Evolutionary conservation across 345 rosid species (phyloP), one percentile per base, ranked within the genome.

Genomic region (Sisymbrium altissimum): DNA sequence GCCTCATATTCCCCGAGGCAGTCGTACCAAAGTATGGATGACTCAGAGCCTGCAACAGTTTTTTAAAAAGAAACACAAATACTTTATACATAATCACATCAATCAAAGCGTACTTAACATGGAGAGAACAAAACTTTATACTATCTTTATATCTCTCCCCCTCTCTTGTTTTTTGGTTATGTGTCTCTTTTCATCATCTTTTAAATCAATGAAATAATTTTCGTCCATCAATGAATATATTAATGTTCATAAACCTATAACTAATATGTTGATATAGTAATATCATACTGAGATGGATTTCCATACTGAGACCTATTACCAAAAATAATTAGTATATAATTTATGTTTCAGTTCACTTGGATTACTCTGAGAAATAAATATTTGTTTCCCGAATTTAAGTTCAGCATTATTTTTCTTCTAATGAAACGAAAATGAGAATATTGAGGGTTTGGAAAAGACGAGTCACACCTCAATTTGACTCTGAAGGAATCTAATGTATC

Each of bases 401-500:
- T 39, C 11, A 30, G 33, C 21, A 55, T 58, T 40, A n/a, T 30
- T 30, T 38, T n/a, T 61, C 39, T 66, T n/a, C 7, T 25, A 13
- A 7, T 44, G 13, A 61, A 69, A 61, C n/a, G 4, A 70, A 76
- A 76, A 19, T 63, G 66, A 65, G 73, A 59, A 60, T 72, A 64
- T 66, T 30, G 40, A 43, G 72, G 58, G 53, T 40, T 44, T 38
- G 48, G 78, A 73, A 73, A 73, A 73, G 77, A 73, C 69, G 70
- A 68, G 69, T 80, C 83, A 66, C 79, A 90, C 99, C 97, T 94
- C 93, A 86, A 90, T 87, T 85, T 95, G 99, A 89, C 87, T 84
- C 72, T 92, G 97, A 76, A 95, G 99, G 99, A 92, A 92, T 95
- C 99, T 92, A 81, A 95, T 95, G 89, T 95, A 92, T 80, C 98